Evolutionary conservation across 1,284 basidiomycete species (phyloP), one percentile per base, ranked within the genome.

Genomic region (Moesziomyces parantarcticus): DNA sequence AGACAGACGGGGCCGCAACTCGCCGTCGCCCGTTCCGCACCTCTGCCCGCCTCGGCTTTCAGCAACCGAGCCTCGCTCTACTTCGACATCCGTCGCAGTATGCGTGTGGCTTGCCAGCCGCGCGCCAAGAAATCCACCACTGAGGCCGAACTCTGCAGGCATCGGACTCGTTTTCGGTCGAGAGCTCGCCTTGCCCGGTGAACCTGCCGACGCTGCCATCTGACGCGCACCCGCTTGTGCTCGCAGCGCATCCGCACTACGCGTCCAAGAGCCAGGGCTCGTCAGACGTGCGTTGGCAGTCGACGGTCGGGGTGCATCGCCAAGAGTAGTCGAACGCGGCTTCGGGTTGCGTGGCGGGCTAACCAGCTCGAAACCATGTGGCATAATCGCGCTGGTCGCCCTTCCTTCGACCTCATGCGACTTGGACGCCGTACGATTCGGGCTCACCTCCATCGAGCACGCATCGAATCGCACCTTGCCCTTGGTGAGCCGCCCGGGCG

Each of bases 281-380:
- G 52, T 47, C 18, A 67, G 34, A 10, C 42, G 51, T 4, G 59
- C 58, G 25, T 47, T 58, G 20, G 65, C 65, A 13, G 65, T 68
- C 3, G 59, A 36, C 16, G 65, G 65, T 48, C 65, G 59, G 29
- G 25, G 22, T 23, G 32, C 23, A 5, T 42, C 58, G 21, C 50
- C 34, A 23, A 50, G 40, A 8, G 45, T 44, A 14, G 55, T 44
- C 22, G 59, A 26, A 9, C 51, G 46, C 18, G 25, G 16, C 58
- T 49, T 60, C 7, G 42, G 46, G 5, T 32, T 23, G 32, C 55
- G 50, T 14, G 39, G 45, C 16, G 58, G 55, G 45, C 55, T 58
- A 14, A 68, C 65, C 9, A 68, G 51, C 51, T 68, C 65, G 45
- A 68, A 68, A 0, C 65, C 65, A 25, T 62, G 58, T 9, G 55